These are phyloP conservation scores for Epichloe hybrida DNA, from an alignment of 2,329 filamentous ascomycete genomes.

Conservation along the genomic window DNA sequence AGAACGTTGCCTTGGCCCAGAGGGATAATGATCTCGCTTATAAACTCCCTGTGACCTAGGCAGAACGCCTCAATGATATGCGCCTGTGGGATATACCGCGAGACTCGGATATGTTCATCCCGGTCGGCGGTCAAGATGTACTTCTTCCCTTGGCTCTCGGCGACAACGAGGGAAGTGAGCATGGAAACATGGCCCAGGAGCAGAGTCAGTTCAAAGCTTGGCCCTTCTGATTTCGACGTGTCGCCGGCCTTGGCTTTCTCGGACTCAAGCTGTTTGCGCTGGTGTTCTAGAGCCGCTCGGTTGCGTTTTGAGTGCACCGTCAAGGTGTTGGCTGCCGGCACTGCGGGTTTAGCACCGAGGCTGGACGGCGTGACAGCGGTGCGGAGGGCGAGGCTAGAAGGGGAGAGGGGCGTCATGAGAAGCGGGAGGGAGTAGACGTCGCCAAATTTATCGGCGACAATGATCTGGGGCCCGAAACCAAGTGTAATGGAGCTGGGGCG, in stretches of 20 bases:
- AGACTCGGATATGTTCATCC: slow-evolving; percentile 73
- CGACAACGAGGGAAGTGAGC: slow-evolving; percentile 61
- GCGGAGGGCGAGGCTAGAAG: slow-evolving; percentile 6
- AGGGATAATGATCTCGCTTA: slow-evolving; percentile 62
- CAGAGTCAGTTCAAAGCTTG: slow-evolving; percentile 59
- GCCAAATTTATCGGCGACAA: slow-evolving; percentile 89
- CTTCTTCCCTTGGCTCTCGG: slow-evolving; percentile 25
- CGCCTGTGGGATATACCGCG: slow-evolving; percentile 65
- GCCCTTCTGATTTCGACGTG: slow-evolving; percentile 17
- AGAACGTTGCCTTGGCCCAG: slow-evolving; percentile 43
- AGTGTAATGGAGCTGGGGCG: slow-evolving; percentile 66
- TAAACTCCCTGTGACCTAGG: slow-evolving; percentile 74
- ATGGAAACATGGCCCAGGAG: slow-evolving; percentile 91
- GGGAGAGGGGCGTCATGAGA: slow-evolving; percentile 12
- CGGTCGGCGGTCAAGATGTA: slow-evolving; percentile 45
- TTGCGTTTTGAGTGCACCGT: slow-evolving; percentile 55
- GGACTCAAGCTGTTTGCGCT: slow-evolving; percentile 33
- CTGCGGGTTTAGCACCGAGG: slow-evolving; percentile 18
- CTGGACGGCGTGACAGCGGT: slow-evolving; percentile 5
- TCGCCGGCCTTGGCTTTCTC: slow-evolving; percentile 12
- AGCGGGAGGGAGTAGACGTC: slow-evolving; percentile 87
- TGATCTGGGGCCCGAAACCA: slow-evolving; percentile 56
- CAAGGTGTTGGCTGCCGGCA: slow-evolving; percentile 40
- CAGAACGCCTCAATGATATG: slow-evolving; percentile 86
- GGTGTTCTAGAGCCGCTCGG: slow-evolving; percentile 44